Evolutionary conservation across 345 rosid species (phyloP), one percentile per base, ranked within the genome.

Genomic region (Eucalyptus grandis): DNA sequence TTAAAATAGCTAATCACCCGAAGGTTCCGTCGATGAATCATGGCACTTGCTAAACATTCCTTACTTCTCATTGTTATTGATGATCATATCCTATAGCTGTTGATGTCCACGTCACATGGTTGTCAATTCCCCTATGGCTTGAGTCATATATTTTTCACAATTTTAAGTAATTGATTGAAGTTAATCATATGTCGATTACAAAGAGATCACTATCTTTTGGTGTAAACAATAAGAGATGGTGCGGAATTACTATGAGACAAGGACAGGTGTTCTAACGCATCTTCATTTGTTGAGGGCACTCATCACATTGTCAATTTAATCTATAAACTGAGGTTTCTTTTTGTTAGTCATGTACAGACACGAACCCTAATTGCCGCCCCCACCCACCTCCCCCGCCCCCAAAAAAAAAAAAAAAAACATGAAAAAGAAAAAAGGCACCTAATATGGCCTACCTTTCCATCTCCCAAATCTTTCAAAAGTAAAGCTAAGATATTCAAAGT

Each of bases 331-430:
- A 17, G 37, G 24, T 69, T 69, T 34, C 81, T 69, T 69, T 69
- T 69, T 9, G 22, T 17, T 17, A 69, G 40, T 31, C 80, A 67
- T 31, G 80, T 31, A 31, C 80, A 31, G 43, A 10, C 80, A 67
- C 19, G 43, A 67, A 31, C 43, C 80, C 80, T 31, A 16, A 19
- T 67, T 31, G 43, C 22, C 67, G 65, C 7, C 15, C 67, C n/a
- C 2, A 1, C n/a, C 10, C 4, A 1, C 56, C 56, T 5, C 27
- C 27, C 0, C 17, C 17, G 2, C 51, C 51, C 51, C 51, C 19
- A 50, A 50, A 50, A 49, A 49, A 3, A 53, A 6, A n/a, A 21
- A 9, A 56, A 56, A 56, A 11, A 56, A 24, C 3, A 56, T 24
- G 6, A 56, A 56, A 11, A 56, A 4, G 30, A 27, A 12, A 62